Evolutionary conservation across 805 yeast species (phyloP), one percentile per base, ranked within the genome.

Genomic region (Candida golubevii): DNA sequence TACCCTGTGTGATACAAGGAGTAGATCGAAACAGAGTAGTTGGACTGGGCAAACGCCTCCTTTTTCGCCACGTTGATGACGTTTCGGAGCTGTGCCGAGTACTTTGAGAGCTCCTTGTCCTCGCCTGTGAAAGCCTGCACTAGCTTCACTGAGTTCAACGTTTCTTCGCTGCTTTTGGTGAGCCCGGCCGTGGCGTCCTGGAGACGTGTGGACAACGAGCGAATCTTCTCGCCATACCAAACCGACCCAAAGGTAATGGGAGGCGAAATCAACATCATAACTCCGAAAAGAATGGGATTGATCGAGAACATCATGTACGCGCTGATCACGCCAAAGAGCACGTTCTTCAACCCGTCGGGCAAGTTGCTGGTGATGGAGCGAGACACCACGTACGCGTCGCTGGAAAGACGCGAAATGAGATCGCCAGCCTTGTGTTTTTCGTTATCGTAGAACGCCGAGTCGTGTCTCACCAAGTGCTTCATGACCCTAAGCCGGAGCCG

Each of bases 401-500:
- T 66, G 6, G 73, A 66, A 33, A 71, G 62, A 39, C 76, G 58
- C 10, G 73, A 67, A 39, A 71, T 68, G 50, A 71, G 65, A 49
- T 71, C 76, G 13, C 76, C 76, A 1, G 72, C 74, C 54, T 71
- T 71, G 54, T 71, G 68, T 50, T 69, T 71, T 23, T 71, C 76
- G 36, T 57, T 56, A 47, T 71, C 76, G 46, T 61, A 71, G 47
- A 71, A 71, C 7, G 64, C 62, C 1, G 72, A 47, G 47, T 71
- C 76, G 48, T 71, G 75, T 31, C 74, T 53, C 23, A 71, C 59
- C 49, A 71, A 57, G 45, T 65, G 61, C 51, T 69, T 69, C 75
- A 71, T 70, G 6, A 67, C 69, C 33, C 69, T 52, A 26, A 66
- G 56, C 41, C 76, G 56, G 31, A 71, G 62, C 33, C 76, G 50